Conservation (phyloP, 805 yeast genomes). For the Candida coquimbonensis region DNA sequence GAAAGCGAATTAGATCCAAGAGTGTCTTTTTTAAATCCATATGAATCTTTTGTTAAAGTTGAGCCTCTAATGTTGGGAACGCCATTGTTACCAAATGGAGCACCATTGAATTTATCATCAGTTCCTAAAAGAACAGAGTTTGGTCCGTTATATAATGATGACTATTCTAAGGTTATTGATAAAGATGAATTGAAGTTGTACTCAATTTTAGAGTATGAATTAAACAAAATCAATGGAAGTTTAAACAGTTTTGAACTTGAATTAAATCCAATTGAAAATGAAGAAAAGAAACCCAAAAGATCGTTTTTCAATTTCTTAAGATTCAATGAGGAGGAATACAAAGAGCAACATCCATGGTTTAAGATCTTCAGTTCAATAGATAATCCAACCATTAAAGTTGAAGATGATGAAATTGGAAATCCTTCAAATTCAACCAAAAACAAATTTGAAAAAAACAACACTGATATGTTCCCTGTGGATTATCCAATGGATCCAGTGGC, state of each 20-base stretch:
- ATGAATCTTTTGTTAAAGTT: constrained; percentile 13
- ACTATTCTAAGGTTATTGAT: neutral
- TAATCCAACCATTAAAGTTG: neutral
- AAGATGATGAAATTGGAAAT: neutral
- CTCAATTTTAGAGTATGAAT: constrained; percentile 18
- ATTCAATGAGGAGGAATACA: neutral
- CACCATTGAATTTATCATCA: constrained; percentile 18
- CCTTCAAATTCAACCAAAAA: neutral
- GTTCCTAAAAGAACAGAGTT: constrained; percentile 5
- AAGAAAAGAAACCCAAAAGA: neutral
- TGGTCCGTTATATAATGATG: constrained; percentile 10
- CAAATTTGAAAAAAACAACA: constrained; percentile 6
- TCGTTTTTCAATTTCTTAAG: neutral
- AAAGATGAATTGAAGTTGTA: constrained; percentile 18
- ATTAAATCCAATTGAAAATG: constrained; percentile 3
- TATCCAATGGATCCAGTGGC: neutral
- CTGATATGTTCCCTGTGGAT: constrained; percentile 8
- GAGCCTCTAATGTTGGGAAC: constrained; percentile 14
- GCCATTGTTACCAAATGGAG: constrained; percentile 15
- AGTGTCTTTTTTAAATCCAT: constrained; percentile 13
- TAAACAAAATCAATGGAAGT: constrained; percentile 7
- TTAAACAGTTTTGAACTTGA: neutral
- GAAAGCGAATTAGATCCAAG: constrained; percentile 3
- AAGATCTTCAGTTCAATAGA: constrained; percentile 12
- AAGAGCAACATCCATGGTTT: constrained; percentile 16